Conservation (phyloP, 495 filamentous ascomycete species). For the Lophiotrema nucula region DNA sequence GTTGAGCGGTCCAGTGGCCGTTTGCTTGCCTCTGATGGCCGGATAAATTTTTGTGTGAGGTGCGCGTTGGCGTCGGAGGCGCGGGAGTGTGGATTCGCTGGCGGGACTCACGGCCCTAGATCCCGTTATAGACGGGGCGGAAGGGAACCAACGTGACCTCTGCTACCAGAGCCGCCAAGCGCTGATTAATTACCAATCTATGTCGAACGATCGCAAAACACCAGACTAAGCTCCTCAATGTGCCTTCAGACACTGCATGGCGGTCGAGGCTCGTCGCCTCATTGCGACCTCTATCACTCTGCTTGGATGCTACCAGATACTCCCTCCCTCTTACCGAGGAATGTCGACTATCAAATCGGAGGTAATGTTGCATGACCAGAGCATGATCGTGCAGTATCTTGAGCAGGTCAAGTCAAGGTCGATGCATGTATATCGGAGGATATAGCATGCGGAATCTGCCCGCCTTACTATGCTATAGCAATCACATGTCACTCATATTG, state of each 20-base stretch:
- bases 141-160: slow-evolving; percentile 16
- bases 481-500: slow-evolving; percentile 7
- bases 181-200: slow-evolving; percentile 18
- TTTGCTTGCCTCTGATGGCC: slow-evolving; percentile 19
- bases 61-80: slow-evolving; percentile 20
- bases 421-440: too few relatives aligned
- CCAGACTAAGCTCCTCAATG: not conserved
- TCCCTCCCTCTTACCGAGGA: too few relatives aligned
- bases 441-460: too few relatives aligned
- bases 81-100: not conserved
- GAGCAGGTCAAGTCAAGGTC: too few relatives aligned
- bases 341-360: too few relatives aligned
- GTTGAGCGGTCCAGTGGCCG: slow-evolving; percentile 4
- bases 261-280: not conserved
- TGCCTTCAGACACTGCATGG: not conserved
- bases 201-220: not conserved
- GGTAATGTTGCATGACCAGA: too few relatives aligned
- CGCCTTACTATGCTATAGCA: not conserved
- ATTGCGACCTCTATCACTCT: too few relatives aligned
- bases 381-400: too few relatives aligned
- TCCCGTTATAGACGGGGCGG: slow-evolving; percentile 23
- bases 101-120: slow-evolving; percentile 28
- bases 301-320: too few relatives aligned
- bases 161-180: slow-evolving; percentile 15
- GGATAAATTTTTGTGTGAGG: slow-evolving; percentile 26